These are phyloP conservation scores for Ceratobasidium sp. DNA, from an alignment of 1,284 basidiomycete species.

Conservation along the genomic window DNA sequence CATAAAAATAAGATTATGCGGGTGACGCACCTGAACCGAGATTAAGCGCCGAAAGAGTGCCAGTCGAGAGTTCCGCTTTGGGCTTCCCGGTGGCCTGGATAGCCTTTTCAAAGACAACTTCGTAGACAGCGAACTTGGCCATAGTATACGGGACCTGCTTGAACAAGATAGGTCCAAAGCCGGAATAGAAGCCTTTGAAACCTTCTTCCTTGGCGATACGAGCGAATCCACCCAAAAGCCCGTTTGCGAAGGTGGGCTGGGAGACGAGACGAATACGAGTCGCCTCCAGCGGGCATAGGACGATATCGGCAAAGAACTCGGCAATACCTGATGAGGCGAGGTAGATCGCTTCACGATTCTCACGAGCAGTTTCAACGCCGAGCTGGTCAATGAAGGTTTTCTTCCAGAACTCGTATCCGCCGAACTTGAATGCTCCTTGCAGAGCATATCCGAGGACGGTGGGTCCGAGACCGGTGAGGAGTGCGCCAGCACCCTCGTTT, in stretches of 20 bases:
- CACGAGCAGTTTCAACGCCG: conserved; percentile 84
- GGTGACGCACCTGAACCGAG: conserved; percentile 55
- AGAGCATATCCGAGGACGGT: conserved; percentile 94
- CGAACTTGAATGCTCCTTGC: conserved; percentile 97
- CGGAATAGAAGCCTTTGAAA: conserved; percentile 64
- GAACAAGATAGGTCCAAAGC: conserved; percentile 70
- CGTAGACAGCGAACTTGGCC: conserved; percentile 67
- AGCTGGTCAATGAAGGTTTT: conserved; percentile 88
- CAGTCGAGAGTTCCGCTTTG: conserved; percentile 60
- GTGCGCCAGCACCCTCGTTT: conserved; percentile 85
- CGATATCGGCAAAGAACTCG: conserved; percentile 94
- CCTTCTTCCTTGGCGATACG: conserved; percentile 66
- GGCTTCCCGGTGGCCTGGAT: conserved; percentile 62
- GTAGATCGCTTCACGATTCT: conserved; percentile 96
- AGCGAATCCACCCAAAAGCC: conserved; percentile 64
- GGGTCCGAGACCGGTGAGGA: conserved; percentile 95
- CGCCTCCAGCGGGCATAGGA: conserved; percentile 65
- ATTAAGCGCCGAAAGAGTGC: conserved; percentile 59
- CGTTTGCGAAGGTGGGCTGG: conserved; percentile 64
- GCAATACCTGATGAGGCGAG: conserved; percentile 93
- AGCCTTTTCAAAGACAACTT: conserved; percentile 62
- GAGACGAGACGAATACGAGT: conserved; percentile 71
- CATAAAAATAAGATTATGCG: not conserved
- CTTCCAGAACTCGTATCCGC: conserved; percentile 97
- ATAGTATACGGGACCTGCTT: conserved; percentile 66